phyloP scores from a whole-genome alignment of 768 basidiomycete genomes.

The Suillus americanus region DNA sequence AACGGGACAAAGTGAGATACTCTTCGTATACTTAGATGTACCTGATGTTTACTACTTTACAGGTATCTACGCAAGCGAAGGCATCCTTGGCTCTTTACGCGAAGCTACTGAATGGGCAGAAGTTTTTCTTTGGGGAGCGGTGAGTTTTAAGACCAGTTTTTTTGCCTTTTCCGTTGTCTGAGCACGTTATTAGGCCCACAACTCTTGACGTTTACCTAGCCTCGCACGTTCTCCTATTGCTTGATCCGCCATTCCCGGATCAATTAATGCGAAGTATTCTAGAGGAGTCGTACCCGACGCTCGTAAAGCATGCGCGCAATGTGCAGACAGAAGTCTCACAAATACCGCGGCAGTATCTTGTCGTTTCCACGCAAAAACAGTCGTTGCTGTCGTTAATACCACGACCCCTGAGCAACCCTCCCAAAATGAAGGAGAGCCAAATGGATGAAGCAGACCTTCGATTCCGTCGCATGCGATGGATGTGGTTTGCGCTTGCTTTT shows the following conservation, averaged over 20 bases:
- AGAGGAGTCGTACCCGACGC: conserved; percentile 51
- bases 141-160: conserved; percentile 25
- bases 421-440: conserved; percentile 14
- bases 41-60: not conserved
- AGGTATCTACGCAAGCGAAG: conserved; percentile 60
- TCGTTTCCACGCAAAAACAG: conserved; percentile 18
- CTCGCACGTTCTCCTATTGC: conserved; percentile 63
- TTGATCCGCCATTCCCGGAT: conserved; percentile 61
- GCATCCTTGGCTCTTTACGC: conserved; percentile 57
- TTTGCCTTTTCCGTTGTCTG: not conserved
- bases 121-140: conserved; percentile 54
- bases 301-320: conserved; percentile 58
- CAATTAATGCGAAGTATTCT: conserved; percentile 55
- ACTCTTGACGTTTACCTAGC: conserved; percentile 67
- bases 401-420: conserved; percentile 20
- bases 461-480: conserved; percentile 51
- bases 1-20: conserved; percentile 52
- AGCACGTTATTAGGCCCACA: conserved; percentile 45
- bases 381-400: conserved; percentile 43
- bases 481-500: conserved; percentile 48
- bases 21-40: not conserved
- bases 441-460: conserved; percentile 42
- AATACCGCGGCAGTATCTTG: conserved; percentile 21
- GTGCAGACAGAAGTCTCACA: conserved; percentile 38
- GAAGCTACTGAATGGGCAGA: conserved; percentile 48